Conservation (phyloP, 176 grass and related monocot genomes). For the Musa itinerans region DNA sequence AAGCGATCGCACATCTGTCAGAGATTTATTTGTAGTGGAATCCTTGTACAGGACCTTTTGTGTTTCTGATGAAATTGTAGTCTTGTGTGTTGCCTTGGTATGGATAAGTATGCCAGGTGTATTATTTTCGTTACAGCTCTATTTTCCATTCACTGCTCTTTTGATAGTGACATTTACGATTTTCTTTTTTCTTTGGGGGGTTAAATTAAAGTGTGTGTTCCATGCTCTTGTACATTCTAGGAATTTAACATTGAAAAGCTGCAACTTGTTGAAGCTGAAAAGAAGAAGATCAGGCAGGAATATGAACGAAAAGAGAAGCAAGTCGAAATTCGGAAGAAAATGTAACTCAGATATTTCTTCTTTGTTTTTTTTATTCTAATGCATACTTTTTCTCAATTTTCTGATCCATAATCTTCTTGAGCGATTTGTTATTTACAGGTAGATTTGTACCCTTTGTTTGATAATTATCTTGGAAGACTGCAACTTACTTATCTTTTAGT, state of each 20-base stretch:
- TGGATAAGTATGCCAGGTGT: background rate
- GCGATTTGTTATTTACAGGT: background rate
- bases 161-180: background rate
- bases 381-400: background rate
- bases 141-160: background rate
- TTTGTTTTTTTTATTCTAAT: conserved; percentile 10
- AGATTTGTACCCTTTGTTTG: background rate
- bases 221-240: conserved; percentile 22
- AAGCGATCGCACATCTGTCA: background rate
- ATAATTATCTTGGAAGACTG: background rate
- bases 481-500: background rate
- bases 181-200: background rate
- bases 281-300: conserved; percentile 96
- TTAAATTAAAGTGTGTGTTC: background rate
- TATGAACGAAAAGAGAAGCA: conserved; percentile 98
- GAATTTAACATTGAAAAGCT: conserved; percentile 99
- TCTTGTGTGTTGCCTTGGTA: background rate
- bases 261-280: conserved; percentile 98
- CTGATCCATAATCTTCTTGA: background rate
- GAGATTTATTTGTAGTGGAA: too few relatives aligned
- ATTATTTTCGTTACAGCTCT: background rate
- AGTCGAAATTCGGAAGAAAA: conserved; percentile 95
- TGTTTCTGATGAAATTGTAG: background rate
- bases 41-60: too few relatives aligned
- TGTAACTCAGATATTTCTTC: conserved; percentile 32